These are phyloP conservation scores for Bipolaris oryzae DNA, from an alignment of 2,329 filamentous ascomycete genomes.

Conservation along the genomic window DNA sequence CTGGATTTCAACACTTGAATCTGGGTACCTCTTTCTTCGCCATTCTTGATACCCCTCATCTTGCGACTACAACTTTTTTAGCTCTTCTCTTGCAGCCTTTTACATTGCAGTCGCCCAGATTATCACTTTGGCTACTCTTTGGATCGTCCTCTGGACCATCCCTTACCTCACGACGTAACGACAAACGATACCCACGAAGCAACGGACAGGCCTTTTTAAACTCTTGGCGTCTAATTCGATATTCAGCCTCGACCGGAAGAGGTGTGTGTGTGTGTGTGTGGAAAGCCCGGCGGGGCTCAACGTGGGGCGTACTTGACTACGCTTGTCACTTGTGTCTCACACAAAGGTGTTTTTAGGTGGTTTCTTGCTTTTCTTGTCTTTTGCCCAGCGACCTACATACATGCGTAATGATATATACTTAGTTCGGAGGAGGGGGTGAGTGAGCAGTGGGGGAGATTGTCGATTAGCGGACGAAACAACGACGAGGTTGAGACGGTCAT, in stretches of 20 bases:
- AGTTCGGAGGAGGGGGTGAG: neutral
- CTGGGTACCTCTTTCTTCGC: slow-evolving; percentile 18
- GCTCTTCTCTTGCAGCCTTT: slow-evolving; percentile 18
- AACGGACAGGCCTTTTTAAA: slow-evolving; percentile 32
- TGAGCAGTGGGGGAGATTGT: neutral
- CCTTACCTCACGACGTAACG: slow-evolving; percentile 42
- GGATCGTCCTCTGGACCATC: slow-evolving; percentile 28
- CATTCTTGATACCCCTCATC: slow-evolving; percentile 27
- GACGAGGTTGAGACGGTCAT: slow-evolving; percentile 11
- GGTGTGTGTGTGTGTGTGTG: too few relatives aligned
- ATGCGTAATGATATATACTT: slow-evolving; percentile 23
- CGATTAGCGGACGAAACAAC: neutral
- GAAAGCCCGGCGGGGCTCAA: slow-evolving; percentile 9
- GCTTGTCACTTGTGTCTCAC: slow-evolving; percentile 15
- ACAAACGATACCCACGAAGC: slow-evolving; percentile 48
- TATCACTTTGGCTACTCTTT: slow-evolving; percentile 21
- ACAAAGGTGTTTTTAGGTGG: slow-evolving; percentile 18
- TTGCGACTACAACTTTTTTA: slow-evolving; percentile 18
- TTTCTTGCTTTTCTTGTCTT: slow-evolving; percentile 3
- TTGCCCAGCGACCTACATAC: slow-evolving; percentile 13
- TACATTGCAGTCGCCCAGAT: slow-evolving; percentile 13
- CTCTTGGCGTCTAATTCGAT: slow-evolving; percentile 32
- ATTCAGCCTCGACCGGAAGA: slow-evolving; percentile 24
- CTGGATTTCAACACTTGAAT: slow-evolving; percentile 12
- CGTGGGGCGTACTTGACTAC: slow-evolving; percentile 20